Base-by-base conservation (phyloP, 208 protist species). In the Leishmania aethiopica region DNA sequence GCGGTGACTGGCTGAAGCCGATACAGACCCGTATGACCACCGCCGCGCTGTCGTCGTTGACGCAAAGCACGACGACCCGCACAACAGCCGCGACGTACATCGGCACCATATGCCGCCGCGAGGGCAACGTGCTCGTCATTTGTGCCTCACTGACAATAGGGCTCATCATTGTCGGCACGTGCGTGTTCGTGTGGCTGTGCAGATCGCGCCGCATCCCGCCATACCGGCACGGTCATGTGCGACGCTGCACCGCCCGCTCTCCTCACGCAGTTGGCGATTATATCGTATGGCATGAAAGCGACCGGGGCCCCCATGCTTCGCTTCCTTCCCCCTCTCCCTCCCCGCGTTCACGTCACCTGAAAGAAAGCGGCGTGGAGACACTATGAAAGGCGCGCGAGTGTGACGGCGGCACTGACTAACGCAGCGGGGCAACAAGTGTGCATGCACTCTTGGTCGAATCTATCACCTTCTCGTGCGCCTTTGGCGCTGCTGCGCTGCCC, bases 61-160 rank as follows among this genome's bases (percentile, higher is more conserved):
- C 28, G 73, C 47, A 40, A 59, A 57, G 17, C 28, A 57, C 51
- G 22, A 25, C 15, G 32, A 57, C n/a, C 32, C 70, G 17, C 42
- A 17, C 60, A 32, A 49, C 60, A 6, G 49, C 47, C 42, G n/a
- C 60, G 19, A 83, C 67, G n/a, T 82, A 82, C 78, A 82, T 86
- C 37, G 84, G 84, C n/a, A 51, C 78, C 19, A 84, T 90, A 45
- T 45, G 71, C 22, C 85, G 83, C 45, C 62, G 78, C 60, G 87
- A 90, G 40, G 85, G 81, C 25, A 67, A 88, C 47, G 76, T 81
- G 49, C 81, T 89, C 67, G 75, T 92, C 32, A 82, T 91, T 19
- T 81, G 88, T 72, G 83, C 85, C 32, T 81, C 87, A 22, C 35
- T 93, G 40, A 83, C 85, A 28, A 81, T 93, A 37, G 83, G 51